phyloP scores from a whole-genome alignment of 441 rosid species.

The Theobroma grandiflorum region DNA sequence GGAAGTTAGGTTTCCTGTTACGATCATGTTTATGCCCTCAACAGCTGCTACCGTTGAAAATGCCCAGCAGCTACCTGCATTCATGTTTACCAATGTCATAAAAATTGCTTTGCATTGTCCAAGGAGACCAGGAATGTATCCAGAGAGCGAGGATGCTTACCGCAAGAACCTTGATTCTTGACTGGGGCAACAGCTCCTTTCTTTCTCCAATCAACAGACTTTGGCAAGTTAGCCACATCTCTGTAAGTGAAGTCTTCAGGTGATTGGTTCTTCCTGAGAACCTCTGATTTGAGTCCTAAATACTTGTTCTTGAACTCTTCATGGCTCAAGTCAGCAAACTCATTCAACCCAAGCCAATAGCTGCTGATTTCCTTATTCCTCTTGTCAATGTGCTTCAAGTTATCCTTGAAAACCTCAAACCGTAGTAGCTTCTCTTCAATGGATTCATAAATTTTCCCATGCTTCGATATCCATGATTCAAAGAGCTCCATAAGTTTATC shows the following conservation, averaged over 20 bases:
- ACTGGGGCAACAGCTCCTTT: constrained; percentile 71
- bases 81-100: background rate
- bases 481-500: constrained; percentile 59
- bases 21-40: constrained; percentile 89
- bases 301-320: constrained; percentile 71
- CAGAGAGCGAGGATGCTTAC: constrained; percentile 34
- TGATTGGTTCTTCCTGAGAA: constrained; percentile 39
- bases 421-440: constrained; percentile 64
- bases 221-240: constrained; percentile 60
- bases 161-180: constrained; percentile 82
- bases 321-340: constrained; percentile 71
- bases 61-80: constrained; percentile 97
- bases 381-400: constrained; percentile 69
- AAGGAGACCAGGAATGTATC: background rate
- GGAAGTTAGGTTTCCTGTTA: constrained; percentile 78
- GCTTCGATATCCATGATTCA: constrained; percentile 65
- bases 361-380: constrained; percentile 61
- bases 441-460: constrained; percentile 55
- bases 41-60: constrained; percentile 97
- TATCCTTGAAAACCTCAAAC: constrained; percentile 69
- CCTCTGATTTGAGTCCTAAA: constrained; percentile 51
- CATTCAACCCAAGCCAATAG: constrained; percentile 79
- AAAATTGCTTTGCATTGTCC: background rate
- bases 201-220: constrained; percentile 77
- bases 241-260: constrained; percentile 50